Percentiles rank a stretch among this genome's conserved stretches.
These are phyloP conservation scores for Quercus tomentella DNA, from an alignment of 331 rosid genomes.

Conservation along the genomic window DNA sequence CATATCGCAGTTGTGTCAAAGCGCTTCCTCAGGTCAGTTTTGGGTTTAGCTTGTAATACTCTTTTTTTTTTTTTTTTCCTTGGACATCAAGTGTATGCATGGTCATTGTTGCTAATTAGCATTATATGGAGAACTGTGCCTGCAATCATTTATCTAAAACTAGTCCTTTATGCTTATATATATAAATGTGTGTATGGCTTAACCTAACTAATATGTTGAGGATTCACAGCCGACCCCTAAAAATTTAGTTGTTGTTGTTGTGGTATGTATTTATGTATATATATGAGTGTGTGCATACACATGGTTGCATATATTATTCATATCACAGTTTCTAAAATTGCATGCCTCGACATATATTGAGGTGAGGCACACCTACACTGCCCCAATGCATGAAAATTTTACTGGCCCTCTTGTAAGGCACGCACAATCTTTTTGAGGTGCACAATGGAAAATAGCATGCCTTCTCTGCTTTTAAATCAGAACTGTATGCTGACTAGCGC, in stretches of 20 bases:
- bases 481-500: too few species aligned
- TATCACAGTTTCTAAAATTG: not conserved
- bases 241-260: too few species aligned
- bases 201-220: too few species aligned
- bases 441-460: not conserved
- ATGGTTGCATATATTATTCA: too few species aligned
- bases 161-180: not conserved
- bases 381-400: not conserved
- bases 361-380: not conserved
- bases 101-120: not conserved
- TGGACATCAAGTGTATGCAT: not conserved
- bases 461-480: not conserved
- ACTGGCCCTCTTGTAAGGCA: not conserved
- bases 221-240: too few species aligned
- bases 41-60: not conserved
- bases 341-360: not conserved
- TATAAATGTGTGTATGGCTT: too few species aligned
- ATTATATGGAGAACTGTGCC: not conserved
- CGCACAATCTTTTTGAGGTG: not conserved
- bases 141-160: not conserved
- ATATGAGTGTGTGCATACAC: not conserved
- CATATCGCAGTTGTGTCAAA: conserved; percentile 97
- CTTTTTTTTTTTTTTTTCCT: too few species aligned
- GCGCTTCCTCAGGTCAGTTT: conserved; percentile 93
- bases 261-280: too few species aligned